These are phyloP conservation scores for Simplicillium sp. DNA, from an alignment of 2,329 filamentous ascomycete species.

Conservation along the genomic window DNA sequence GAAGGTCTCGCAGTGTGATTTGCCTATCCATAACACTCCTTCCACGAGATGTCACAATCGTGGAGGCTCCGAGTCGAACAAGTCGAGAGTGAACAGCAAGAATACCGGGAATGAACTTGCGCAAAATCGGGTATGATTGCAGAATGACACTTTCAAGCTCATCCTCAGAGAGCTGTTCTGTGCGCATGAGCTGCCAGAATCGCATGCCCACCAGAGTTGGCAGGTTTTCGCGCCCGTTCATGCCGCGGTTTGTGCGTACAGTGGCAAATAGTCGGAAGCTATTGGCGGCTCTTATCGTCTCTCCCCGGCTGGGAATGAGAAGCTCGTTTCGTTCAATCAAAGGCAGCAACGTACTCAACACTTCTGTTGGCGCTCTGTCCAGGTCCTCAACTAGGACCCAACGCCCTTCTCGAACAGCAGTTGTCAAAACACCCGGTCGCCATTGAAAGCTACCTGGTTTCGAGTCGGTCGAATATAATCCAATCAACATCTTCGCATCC, in stretches of 20 bases:
- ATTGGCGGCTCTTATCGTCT: constrained; percentile 71
- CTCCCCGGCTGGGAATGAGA: constrained; percentile 78
- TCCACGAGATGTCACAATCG: constrained; percentile 18
- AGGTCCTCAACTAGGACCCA: constrained; percentile 98
- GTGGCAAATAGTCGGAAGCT: constrained; percentile 91
- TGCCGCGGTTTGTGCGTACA: constrained; percentile 65
- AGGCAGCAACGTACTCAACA: constrained; percentile 85
- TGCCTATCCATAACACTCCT: constrained; percentile 40
- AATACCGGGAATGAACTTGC: constrained; percentile 49
- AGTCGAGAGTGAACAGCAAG: constrained; percentile 49
- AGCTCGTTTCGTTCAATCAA: constrained; percentile 89
- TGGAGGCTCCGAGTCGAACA: constrained; percentile 39
- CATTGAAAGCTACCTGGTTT: constrained; percentile 85
- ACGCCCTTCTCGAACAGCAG: constrained; percentile 83
- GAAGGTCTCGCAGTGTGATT: constrained; percentile 64
- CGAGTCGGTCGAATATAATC: constrained; percentile 83
- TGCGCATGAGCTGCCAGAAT: constrained; percentile 73
- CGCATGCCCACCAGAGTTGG: constrained; percentile 73
- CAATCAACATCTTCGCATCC: constrained; percentile 91
- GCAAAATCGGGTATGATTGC: constrained; percentile 60
- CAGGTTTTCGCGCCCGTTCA: constrained; percentile 55
- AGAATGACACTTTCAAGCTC: constrained; percentile 71
- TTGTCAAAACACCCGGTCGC: constrained; percentile 87
- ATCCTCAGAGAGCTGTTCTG: constrained; percentile 52
- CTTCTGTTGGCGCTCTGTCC: constrained; percentile 87